Base-by-base conservation (phyloP, 768 basidiomycete species). In the Tylopilus balloui region DNA sequence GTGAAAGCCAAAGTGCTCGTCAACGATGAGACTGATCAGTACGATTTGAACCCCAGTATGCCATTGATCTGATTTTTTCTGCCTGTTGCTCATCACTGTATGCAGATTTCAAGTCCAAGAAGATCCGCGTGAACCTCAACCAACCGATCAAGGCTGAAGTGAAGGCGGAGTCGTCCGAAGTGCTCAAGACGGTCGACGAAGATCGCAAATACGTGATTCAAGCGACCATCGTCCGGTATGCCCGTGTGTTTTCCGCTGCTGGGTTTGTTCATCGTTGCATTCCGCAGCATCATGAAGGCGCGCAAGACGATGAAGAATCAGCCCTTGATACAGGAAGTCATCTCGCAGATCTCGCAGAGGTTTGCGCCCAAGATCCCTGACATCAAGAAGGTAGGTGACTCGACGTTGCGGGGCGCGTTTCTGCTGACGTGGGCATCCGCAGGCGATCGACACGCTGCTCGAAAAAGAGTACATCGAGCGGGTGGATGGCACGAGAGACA, bases 391-490 rank as follows among this genome's bases (percentile, higher is more conserved):
- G 90, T 87, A 15, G 10, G 27, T 27, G 2, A 11, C 8, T 11
- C n/a, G 42, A 1, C 9, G 31, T 17, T 17, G 32, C 6, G 14
- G 7, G 44, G n/a, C 3, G 3, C 7, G 44, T 17, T 17, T 25
- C 0, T 0, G 29, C 55, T 65, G 27, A 53, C 37, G 21, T 20
- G 21, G 15, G 13, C n/a, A 27, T 31, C n/a, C 12, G 12, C 51
- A 89, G 87, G 89, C 91, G 3, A 95, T 97, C 51, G 92, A 95
- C 63, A 83, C 83, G 13, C 73, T 98, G 17, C 74, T 97, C 41
- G 95, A 97, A 73, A 95, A 95, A 72, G 95, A 99, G 67, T 99
- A 97, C 67, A 88, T 99, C 58, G 94, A 98, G 64, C 85, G 95
- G 25, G 86, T 92, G 13, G 91, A 92, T 19, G 89, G 86, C 11